Conservation (phyloP, 345 rosid species). For the Heritiera fomes region DNA sequence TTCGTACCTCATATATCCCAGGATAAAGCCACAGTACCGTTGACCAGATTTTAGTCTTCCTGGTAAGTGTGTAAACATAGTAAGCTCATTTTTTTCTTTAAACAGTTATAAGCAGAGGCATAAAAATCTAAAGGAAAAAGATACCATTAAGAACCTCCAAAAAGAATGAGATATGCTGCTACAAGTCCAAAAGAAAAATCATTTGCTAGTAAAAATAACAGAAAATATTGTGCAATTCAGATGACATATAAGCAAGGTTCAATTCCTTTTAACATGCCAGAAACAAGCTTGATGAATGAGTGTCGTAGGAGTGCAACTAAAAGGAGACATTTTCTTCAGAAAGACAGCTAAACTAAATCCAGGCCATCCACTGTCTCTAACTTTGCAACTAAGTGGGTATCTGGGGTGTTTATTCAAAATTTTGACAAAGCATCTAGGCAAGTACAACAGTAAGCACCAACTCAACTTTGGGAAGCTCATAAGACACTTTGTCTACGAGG, state of each 20-base stretch:
- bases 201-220: neutral
- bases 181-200: neutral
- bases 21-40: conserved; percentile 94
- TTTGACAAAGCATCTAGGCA: neutral
- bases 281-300: neutral
- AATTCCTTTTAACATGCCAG: neutral
- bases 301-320: neutral
- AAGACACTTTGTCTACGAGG: neutral
- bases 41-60: conserved; percentile 70
- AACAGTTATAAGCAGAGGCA: conserved; percentile 13
- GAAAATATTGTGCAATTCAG: neutral
- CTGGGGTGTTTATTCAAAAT: neutral
- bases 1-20: conserved; percentile 70
- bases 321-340: neutral
- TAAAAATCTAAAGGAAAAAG: neutral
- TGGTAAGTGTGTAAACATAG: conserved; percentile 34
- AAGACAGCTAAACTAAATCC: neutral
- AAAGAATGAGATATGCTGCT: neutral
- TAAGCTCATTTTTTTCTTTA: neutral
- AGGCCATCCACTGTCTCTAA: neutral
- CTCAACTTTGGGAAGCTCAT: neutral
- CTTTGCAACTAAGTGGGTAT: neutral
- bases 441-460: neutral
- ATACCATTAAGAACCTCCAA: neutral
- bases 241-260: neutral